Conservation (phyloP, 2,329 filamentous ascomycete species). For the Penicillium hesseltinei region DNA sequence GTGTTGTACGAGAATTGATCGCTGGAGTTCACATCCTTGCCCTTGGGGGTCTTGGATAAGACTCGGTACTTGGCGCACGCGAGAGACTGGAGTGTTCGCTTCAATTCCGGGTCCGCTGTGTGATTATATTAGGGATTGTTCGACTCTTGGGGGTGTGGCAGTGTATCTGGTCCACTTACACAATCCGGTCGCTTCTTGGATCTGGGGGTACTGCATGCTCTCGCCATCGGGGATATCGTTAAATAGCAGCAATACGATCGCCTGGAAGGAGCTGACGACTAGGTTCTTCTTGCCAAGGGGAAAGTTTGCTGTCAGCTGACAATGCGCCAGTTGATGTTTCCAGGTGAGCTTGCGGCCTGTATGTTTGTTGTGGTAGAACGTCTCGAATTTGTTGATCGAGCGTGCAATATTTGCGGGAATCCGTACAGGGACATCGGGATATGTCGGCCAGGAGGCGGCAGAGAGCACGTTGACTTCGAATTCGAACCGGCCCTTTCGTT, state of each 20-base stretch:
- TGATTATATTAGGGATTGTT: slow-evolving; percentile 25
- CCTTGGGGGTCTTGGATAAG: slow-evolving; percentile 79
- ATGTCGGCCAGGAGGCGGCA: slow-evolving; percentile 87
- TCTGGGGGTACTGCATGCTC: slow-evolving; percentile 70
- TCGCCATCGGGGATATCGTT: slow-evolving; percentile 66
- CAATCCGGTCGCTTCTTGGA: slow-evolving; percentile 71
- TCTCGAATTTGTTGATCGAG: slow-evolving; percentile 78
- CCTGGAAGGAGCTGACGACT: slow-evolving; percentile 87
- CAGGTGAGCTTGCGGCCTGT: slow-evolving; percentile 81
- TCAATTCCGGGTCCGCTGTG: slow-evolving; percentile 69
- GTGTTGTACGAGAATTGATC: slow-evolving; percentile 86
- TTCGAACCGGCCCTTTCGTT: slow-evolving; percentile 58
- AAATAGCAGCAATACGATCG: slow-evolving; percentile 85
- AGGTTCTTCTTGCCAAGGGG: slow-evolving; percentile 80
- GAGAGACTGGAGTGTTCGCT: slow-evolving; percentile 88
- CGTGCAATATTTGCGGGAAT: slow-evolving; percentile 72
- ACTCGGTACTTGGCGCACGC: slow-evolving; percentile 88
- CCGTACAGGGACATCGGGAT: slow-evolving; percentile 71
- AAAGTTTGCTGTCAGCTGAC: slow-evolving; percentile 78
- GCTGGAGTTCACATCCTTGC: slow-evolving; percentile 70
- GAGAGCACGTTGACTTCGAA: slow-evolving; percentile 80
- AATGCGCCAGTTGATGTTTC: slow-evolving; percentile 93
- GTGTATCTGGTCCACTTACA: slow-evolving; percentile 44
- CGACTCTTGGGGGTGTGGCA: neutral
- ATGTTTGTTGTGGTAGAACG: slow-evolving; percentile 85